A percentile compares a stretch with the other conserved stretches of the same genome.
phyloP scores from a whole-genome alignment of 345 rosid species.

The Eucalyptus lansdowneana region DNA sequence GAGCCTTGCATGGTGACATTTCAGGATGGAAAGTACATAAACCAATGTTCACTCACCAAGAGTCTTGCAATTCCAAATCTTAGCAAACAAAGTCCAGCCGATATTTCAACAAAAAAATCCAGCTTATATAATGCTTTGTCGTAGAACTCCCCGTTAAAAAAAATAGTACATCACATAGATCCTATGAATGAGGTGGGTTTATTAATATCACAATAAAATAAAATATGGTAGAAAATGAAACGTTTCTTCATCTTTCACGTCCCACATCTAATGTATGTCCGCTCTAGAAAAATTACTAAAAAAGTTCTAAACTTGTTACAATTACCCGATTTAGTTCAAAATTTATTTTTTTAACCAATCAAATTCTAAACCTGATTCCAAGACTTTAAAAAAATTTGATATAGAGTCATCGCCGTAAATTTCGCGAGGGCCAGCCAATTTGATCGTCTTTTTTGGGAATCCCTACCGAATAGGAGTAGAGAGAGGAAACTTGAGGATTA shows the following conservation, averaged over 20 bases:
- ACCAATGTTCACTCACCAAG: not conserved
- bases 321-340: accelerated
- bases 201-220: not conserved
- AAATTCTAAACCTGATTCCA: not conserved
- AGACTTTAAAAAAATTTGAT: not conserved
- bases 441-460: not conserved
- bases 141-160: not conserved
- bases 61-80: not conserved
- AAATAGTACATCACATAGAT: not conserved
- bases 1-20: not conserved
- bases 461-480: not conserved
- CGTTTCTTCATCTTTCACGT: not conserved
- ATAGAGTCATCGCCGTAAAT: not conserved
- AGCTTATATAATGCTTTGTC: no score
- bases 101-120: no score
- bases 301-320: no score
- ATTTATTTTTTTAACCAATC: no score
- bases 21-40: not conserved
- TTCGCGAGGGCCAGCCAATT: not conserved
- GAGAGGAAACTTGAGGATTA: not conserved
- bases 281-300: not conserved
- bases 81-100: not conserved
- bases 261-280: not conserved
- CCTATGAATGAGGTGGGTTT: not conserved
- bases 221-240: not conserved